Conservation (phyloP, 1,284 basidiomycete genomes). For the Cystobasidium slooffiae region DNA sequence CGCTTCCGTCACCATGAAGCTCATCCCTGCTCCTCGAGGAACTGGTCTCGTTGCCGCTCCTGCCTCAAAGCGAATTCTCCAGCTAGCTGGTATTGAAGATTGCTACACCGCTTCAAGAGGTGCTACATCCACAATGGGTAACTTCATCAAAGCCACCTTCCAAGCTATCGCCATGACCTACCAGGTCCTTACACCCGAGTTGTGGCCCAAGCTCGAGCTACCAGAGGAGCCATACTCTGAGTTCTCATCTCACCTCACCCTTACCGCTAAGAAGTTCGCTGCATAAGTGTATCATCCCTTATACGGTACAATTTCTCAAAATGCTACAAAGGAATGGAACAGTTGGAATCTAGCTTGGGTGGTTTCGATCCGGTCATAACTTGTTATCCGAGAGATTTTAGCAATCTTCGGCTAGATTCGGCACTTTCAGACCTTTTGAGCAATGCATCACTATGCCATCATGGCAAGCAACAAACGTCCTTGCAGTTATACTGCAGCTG, state of each 20-base stretch:
- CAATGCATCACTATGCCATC: too few relatives aligned
- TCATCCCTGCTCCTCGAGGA: slow-evolving; percentile 95
- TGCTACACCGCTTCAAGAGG: slow-evolving; percentile 94
- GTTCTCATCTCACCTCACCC: slow-evolving; percentile 85
- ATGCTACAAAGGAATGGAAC: neutral
- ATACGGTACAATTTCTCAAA: neutral
- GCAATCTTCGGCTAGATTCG: too few relatives aligned
- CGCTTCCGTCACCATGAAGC: slow-evolving; percentile 98
- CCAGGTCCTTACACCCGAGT: slow-evolving; percentile 93
- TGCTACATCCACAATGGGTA: slow-evolving; percentile 98
- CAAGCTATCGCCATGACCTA: slow-evolving; percentile 97
- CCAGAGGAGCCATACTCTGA: slow-evolving; percentile 91
- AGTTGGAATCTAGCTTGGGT: neutral
- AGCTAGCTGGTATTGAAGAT: slow-evolving; percentile 96
- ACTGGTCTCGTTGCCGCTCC: slow-evolving; percentile 99
- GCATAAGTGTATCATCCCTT: slow-evolving; percentile 18
- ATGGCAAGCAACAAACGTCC: too few relatives aligned
- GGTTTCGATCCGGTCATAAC: too few relatives aligned
- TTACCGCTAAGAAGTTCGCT: slow-evolving; percentile 69
- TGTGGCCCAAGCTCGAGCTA: slow-evolving; percentile 93
- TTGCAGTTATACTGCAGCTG: too few relatives aligned
- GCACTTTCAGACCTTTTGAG: too few relatives aligned
- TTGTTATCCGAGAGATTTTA: too few relatives aligned
- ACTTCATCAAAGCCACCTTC: slow-evolving; percentile 99
- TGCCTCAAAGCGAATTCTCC: slow-evolving; percentile 92